Evolutionary conservation across 139 green algal genomes (phyloP).

Genomic region (Closterium sp.): DNA sequence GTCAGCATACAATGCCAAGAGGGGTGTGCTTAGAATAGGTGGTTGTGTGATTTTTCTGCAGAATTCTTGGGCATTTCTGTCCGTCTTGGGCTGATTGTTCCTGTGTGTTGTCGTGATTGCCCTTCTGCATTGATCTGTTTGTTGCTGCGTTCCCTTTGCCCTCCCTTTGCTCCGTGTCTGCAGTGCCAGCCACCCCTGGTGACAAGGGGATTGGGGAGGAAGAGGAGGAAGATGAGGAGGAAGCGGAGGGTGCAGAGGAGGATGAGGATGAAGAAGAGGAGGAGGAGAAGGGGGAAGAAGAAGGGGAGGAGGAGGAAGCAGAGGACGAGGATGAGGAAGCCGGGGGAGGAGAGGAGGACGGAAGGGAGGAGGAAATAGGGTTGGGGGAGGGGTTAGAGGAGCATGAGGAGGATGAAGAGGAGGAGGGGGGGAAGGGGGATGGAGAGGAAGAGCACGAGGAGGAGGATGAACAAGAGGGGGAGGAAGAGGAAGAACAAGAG

Average conservation of each 20-base stretch:
- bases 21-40: too few relatives aligned
- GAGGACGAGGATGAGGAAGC: not conserved
- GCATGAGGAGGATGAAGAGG: not conserved
- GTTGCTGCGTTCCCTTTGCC: too few relatives aligned
- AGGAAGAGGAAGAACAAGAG: not conserved
- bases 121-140: too few relatives aligned
- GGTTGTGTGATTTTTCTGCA: too few relatives aligned
- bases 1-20: too few relatives aligned
- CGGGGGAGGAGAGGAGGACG: not conserved
- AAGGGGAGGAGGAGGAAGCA: conserved; percentile 8
- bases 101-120: too few relatives aligned
- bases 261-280: not conserved
- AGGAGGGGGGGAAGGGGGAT: not conserved
- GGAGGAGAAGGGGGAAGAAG: not conserved
- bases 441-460: not conserved
- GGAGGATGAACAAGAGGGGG: not conserved
- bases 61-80: too few relatives aligned
- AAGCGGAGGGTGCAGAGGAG: not conserved
- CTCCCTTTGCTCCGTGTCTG: not conserved
- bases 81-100: too few relatives aligned
- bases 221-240: not conserved
- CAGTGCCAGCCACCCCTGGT: not conserved
- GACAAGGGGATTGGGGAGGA: not conserved
- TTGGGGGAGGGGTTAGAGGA: not conserved
- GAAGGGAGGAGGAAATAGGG: not conserved